These are phyloP conservation scores for Micractinium sp. DNA, from an alignment of 139 green algal species.

Conservation along the genomic window DNA sequence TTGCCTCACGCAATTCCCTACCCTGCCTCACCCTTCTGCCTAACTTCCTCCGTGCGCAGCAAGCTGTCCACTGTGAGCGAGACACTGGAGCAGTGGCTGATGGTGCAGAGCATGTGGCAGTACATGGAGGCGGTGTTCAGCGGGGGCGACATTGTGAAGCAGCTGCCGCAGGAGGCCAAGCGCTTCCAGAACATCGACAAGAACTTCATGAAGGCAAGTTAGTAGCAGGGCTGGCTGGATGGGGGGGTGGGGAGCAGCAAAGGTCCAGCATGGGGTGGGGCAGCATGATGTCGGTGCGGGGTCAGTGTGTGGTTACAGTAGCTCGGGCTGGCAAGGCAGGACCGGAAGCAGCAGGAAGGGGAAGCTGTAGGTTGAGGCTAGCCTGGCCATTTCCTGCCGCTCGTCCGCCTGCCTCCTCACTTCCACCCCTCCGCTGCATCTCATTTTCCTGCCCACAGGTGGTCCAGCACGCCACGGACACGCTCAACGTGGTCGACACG, in stretches of 20 bases:
- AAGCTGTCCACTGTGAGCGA: conserved; percentile 92
- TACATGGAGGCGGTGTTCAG: conserved; percentile 98
- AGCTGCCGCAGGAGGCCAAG: conserved; percentile 95
- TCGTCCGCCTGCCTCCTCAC: neutral
- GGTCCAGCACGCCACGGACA: conserved; percentile 83
- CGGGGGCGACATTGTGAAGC: conserved; percentile 96
- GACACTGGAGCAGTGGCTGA: conserved; percentile 94
- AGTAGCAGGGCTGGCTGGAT: neutral
- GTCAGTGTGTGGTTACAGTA: no score
- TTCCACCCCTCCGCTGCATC: neutral
- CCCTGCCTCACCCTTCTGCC: neutral
- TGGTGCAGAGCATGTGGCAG: conserved; percentile 94
- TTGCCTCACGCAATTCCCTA: neutral
- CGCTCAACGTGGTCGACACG: conserved; percentile 83
- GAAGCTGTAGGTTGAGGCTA: neutral
- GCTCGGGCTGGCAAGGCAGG: neutral
- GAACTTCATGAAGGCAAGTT: conserved; percentile 89
- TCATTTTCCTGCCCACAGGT: conserved; percentile 62
- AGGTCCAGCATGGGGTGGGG: neutral
- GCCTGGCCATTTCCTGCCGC: neutral
- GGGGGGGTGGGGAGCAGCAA: neutral
- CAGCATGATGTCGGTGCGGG: no score
- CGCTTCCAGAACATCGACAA: conserved; percentile 97
- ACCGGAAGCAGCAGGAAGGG: no score
- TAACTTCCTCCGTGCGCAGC: neutral